A percentile compares a stretch with the other conserved stretches of the same genome.
Conservation (phyloP, 257 asterid species). For the Solanum pennellii region DNA sequence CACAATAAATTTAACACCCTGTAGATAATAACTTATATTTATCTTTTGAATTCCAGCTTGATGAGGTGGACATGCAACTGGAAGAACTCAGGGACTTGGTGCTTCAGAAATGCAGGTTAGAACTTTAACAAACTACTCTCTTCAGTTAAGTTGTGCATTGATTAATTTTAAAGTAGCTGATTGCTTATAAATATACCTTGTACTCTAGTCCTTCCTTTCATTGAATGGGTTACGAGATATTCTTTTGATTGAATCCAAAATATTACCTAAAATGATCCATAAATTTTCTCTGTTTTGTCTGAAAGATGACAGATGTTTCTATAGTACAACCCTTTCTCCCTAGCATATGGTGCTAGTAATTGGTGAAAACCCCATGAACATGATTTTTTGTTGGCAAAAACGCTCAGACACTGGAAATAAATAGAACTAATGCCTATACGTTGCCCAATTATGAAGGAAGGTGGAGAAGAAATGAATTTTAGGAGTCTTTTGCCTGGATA, state of each 20-base stretch:
- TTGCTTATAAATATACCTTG: not conserved
- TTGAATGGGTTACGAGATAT: not conserved
- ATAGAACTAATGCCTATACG: not conserved
- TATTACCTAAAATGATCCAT: not conserved
- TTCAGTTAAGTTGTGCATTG: not conserved
- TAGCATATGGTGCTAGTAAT: not conserved
- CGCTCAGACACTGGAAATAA: not conserved
- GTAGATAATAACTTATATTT: slow-evolving; percentile 3
- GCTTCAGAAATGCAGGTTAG: slow-evolving; percentile 84
- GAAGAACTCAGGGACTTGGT: slow-evolving; percentile 59
- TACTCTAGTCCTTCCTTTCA: not conserved
- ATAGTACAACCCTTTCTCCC: not conserved
- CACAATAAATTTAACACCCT: not conserved
- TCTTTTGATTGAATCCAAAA: not conserved
- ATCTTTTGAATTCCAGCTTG: slow-evolving; percentile 41
- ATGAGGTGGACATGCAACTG: slow-evolving; percentile 43
- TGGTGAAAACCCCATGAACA: not conserved
- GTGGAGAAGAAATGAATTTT: not conserved
- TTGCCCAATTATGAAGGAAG: not conserved
- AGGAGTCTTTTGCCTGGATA: not conserved
- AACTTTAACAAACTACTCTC: not conserved
- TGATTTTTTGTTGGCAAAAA: not conserved
- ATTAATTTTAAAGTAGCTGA: not conserved
- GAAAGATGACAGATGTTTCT: not conserved
- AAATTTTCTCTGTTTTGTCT: not conserved